phyloP scores from a whole-genome alignment of 257 asterid genomes.

The Apocynum venetum region DNA sequence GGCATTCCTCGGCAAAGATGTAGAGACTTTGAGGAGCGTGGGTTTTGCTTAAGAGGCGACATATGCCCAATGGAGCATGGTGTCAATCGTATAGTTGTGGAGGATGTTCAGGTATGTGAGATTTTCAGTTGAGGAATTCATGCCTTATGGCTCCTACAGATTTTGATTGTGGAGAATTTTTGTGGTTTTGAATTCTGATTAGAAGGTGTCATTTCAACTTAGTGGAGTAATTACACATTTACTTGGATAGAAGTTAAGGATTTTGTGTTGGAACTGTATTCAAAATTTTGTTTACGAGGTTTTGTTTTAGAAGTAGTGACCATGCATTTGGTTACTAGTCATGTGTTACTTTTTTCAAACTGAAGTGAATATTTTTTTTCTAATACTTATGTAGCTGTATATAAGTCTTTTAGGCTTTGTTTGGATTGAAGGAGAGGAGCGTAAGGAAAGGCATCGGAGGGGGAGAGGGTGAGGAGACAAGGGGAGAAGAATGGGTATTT shows the following conservation, averaged over 20 bases:
- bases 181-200: background rate
- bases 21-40: constrained; percentile 98
- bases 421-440: background rate
- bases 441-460: too few relatives aligned
- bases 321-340: background rate
- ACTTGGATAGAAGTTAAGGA: background rate
- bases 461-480: background rate
- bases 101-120: constrained; percentile 89
- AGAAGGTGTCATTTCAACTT: background rate
- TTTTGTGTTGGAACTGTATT: background rate
- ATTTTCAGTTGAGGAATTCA: background rate
- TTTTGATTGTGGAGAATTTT: background rate
- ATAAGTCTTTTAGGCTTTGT: background rate
- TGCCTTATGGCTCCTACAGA: background rate
- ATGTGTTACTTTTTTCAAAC: background rate
- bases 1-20: constrained; percentile 81
- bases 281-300: background rate
- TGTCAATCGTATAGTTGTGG: constrained; percentile 89
- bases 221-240: background rate
- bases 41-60: constrained; percentile 98
- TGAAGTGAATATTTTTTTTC: background rate
- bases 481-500: background rate
- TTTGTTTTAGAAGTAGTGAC: background rate
- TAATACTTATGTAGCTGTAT: background rate
- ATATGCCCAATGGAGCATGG: constrained; percentile 99